Percentiles rank a stretch among this genome's conserved stretches.
phyloP scores from a whole-genome alignment of 805 yeast genomes.

The Spathaspora sp. region DNA sequence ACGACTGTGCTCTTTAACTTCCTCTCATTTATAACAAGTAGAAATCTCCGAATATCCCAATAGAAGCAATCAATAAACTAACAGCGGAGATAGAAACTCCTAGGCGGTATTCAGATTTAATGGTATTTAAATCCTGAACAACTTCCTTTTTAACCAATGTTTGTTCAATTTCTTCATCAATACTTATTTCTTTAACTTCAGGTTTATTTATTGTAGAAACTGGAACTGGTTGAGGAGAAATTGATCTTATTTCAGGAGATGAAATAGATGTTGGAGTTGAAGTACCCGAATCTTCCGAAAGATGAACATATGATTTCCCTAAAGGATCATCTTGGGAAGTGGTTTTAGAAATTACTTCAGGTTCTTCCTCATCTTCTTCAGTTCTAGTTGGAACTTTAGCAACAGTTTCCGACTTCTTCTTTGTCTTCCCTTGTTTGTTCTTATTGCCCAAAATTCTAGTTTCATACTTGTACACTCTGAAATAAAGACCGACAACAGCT shows the following conservation, averaged over 20 bases:
- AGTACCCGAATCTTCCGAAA: conserved; percentile 31
- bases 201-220: not conserved
- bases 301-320: conserved; percentile 40
- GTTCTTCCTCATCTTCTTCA: not conserved
- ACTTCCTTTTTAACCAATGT: conserved; percentile 29
- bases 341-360: not conserved
- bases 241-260: conserved; percentile 16
- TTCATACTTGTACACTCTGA: conserved; percentile 14
- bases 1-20: not conserved
- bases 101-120: conserved; percentile 35
- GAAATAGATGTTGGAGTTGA: conserved; percentile 28
- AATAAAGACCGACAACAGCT: conserved; percentile 25
- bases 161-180: conserved; percentile 22
- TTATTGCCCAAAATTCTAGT: conserved; percentile 11
- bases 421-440: not conserved
- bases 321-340: conserved; percentile 22
- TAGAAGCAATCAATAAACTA: conserved; percentile 45
- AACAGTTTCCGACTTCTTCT: not conserved
- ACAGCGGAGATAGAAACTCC: conserved; percentile 41
- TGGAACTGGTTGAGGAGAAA: conserved; percentile 5
- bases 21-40: conserved; percentile 11
- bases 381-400: not conserved
- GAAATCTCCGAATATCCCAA: conserved; percentile 59
- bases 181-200: conserved; percentile 12
- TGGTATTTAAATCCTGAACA: conserved; percentile 18